Percentiles rank a stretch among this genome's conserved stretches.
Evolutionary conservation across 495 filamentous ascomycete genomes (phyloP).

Genomic region (Talaromyces nanjingensis): DNA sequence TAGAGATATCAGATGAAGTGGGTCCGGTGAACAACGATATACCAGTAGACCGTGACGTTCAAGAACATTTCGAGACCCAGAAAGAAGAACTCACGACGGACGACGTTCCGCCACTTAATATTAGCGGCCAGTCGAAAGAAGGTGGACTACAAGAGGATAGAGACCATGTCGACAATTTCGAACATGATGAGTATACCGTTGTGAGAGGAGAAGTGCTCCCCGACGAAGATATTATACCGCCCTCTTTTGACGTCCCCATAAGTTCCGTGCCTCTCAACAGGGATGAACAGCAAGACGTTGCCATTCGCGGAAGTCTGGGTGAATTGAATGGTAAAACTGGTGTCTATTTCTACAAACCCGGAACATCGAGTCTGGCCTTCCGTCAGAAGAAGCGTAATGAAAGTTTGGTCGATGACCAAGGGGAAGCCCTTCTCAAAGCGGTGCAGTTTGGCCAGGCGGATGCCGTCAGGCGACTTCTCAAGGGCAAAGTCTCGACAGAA

Average conservation of each 20-base stretch:
- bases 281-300: background rate
- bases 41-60: background rate
- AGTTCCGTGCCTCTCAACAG: background rate
- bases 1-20: background rate
- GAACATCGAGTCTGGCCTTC: background rate
- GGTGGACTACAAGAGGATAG: background rate
- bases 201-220: background rate
- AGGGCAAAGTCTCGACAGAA: background rate
- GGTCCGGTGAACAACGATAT: background rate
- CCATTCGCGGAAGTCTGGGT: background rate
- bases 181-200: background rate
- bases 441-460: background rate
- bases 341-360: background rate
- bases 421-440: background rate
- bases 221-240: background rate
- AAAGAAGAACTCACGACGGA: background rate
- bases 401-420: background rate
- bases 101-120: background rate
- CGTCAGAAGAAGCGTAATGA: background rate
- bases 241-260: background rate
- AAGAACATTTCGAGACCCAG: background rate
- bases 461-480: background rate
- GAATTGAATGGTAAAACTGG: background rate
- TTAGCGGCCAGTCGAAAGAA: background rate
- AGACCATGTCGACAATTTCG: background rate